Conservation (phyloP, 1,284 basidiomycete genomes). For the Takashimella koratensis region DNA sequence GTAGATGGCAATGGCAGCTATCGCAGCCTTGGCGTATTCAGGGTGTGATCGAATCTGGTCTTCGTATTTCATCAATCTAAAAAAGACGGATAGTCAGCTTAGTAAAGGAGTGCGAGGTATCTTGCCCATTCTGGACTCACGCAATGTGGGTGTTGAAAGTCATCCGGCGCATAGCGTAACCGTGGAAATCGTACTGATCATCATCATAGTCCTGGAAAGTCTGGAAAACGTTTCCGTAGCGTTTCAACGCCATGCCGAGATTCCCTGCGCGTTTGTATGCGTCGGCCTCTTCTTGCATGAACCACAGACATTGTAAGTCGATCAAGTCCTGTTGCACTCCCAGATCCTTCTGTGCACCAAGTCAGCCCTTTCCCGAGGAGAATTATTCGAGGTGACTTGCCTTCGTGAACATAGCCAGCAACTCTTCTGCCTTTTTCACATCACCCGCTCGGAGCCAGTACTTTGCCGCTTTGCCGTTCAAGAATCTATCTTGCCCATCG, state of each 20-base stretch:
- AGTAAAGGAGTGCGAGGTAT: constrained; percentile 4
- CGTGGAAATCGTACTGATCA: constrained; percentile 98
- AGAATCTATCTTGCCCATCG: constrained; percentile 92
- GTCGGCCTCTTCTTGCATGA: constrained; percentile 78
- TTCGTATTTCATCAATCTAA: constrained; percentile 79
- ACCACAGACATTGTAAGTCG: constrained; percentile 94
- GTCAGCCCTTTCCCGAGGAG: not conserved
- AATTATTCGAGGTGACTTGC: constrained; percentile 51
- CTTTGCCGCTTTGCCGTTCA: constrained; percentile 93
- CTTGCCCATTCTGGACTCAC: constrained; percentile 54
- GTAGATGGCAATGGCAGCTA: constrained; percentile 73
- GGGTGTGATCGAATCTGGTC: constrained; percentile 72
- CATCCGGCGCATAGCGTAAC: constrained; percentile 86
- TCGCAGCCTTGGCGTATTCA: constrained; percentile 69
- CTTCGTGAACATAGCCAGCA: constrained; percentile 85
- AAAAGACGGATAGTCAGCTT: not conserved
- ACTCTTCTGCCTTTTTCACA: constrained; percentile 65
- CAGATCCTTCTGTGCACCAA: constrained; percentile 66
- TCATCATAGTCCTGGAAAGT: constrained; percentile 86
- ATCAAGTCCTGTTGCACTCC: constrained; percentile 77
- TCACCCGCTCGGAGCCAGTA: constrained; percentile 81
- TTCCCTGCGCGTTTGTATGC: constrained; percentile 64
- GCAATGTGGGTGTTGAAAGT: constrained; percentile 80
- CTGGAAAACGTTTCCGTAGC: constrained; percentile 68
- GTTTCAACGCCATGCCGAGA: constrained; percentile 80